A percentile compares a stretch with the other conserved stretches of the same genome.
These are phyloP conservation scores for Periconia sp. DNA, from an alignment of 2,329 filamentous ascomycete species.

Conservation along the genomic window DNA sequence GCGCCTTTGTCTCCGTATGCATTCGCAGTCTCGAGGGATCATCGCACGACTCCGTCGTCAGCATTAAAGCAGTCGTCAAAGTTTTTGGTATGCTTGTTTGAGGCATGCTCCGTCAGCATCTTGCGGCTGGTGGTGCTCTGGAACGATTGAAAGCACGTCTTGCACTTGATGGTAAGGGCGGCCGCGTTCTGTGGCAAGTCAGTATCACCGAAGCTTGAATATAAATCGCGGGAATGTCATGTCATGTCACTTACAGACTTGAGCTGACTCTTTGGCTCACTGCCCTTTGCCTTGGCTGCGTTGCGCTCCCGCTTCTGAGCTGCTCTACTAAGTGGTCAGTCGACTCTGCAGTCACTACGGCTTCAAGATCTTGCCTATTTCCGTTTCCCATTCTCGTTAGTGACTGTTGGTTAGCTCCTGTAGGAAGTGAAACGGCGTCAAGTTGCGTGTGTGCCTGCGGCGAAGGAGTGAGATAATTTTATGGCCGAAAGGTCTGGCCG, in stretches of 20 bases:
- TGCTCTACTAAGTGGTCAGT: slow-evolving; percentile 36
- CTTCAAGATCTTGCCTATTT: slow-evolving; percentile 35
- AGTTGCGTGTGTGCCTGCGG: too few relatives aligned
- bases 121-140: slow-evolving; percentile 77
- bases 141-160: slow-evolving; percentile 78
- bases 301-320: slow-evolving; percentile 48
- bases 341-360: slow-evolving; percentile 2
- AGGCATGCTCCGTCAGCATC: slow-evolving; percentile 73
- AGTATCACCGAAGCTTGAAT: background rate
- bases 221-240: background rate
- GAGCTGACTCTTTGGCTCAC: slow-evolving; percentile 41
- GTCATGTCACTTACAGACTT: slow-evolving; percentile 45
- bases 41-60: slow-evolving; percentile 35
- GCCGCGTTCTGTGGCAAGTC: slow-evolving; percentile 65
- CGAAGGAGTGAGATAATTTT: slow-evolving; percentile 28
- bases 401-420: slow-evolving; percentile 15
- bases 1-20: slow-evolving; percentile 2
- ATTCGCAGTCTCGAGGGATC: background rate
- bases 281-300: slow-evolving; percentile 33
- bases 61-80: slow-evolving; percentile 70
- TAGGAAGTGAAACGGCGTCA: too few relatives aligned
- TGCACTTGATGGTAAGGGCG: slow-evolving; percentile 78
- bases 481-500: slow-evolving; percentile 27
- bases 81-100: slow-evolving; percentile 78
- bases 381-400: slow-evolving; percentile 44